These are phyloP conservation scores for Bromus sterilis DNA, from an alignment of 176 grass and related monocot species.

Conservation along the genomic window DNA sequence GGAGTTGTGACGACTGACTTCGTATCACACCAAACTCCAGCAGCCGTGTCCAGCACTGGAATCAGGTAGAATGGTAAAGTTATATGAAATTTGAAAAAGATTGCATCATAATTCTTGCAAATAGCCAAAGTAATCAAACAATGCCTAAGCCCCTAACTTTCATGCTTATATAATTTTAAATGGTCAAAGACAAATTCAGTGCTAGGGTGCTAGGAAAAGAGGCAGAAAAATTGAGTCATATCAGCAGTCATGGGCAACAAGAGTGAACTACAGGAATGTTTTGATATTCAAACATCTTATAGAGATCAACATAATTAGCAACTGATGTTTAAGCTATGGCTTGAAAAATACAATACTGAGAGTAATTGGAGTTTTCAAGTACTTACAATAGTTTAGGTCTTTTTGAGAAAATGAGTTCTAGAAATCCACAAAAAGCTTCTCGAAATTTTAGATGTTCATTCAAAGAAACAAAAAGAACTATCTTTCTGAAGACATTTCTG, in stretches of 20 bases:
- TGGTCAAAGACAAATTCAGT: background rate
- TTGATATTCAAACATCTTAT: background rate
- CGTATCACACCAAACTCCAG: constrained; percentile 98
- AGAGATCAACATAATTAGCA: background rate
- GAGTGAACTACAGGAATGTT: background rate
- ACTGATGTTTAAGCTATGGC: background rate
- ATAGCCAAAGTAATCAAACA: background rate
- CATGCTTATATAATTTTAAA: background rate
- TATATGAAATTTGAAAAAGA: background rate
- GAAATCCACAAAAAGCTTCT: background rate
- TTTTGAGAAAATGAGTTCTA: background rate
- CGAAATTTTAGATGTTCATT: background rate
- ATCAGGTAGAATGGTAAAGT: constrained; percentile 21
- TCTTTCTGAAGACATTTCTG: background rate
- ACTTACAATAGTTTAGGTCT: background rate
- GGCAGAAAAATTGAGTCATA: background rate
- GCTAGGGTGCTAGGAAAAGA: background rate
- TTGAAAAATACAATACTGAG: constrained; percentile 3
- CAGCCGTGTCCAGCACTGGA: constrained; percentile 96
- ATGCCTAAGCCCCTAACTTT: background rate
- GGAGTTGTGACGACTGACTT: constrained; percentile 93
- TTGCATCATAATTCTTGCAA: background rate
- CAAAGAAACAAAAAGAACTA: background rate
- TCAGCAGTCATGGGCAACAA: constrained; percentile 4
- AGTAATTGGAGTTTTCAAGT: background rate